Conservation (phyloP, 2,329 filamentous ascomycete species). For the Colletotrichum plurivorum region DNA sequence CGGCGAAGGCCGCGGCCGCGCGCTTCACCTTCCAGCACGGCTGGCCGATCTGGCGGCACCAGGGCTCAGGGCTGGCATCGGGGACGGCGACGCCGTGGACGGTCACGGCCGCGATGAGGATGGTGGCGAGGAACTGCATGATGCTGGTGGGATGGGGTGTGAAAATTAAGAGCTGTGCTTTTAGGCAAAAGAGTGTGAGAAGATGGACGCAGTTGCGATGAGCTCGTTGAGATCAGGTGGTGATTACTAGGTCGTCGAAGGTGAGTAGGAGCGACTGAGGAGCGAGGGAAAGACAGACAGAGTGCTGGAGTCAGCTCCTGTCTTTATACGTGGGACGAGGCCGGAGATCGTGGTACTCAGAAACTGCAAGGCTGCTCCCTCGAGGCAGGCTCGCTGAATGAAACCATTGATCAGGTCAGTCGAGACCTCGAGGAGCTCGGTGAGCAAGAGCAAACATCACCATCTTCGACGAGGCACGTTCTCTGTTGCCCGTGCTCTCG, state of each 20-base stretch:
- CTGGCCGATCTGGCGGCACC: conserved; percentile 42
- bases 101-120: conserved; percentile 44
- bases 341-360: background rate
- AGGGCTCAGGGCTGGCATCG: conserved; percentile 45
- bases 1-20: conserved; percentile 52
- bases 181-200: background rate
- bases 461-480: too few relatives aligned
- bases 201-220: background rate
- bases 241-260: conserved; percentile 5
- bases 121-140: conserved; percentile 49
- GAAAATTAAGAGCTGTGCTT: background rate
- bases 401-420: background rate
- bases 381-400: background rate
- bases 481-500: background rate
- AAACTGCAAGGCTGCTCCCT: too few relatives aligned
- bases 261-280: conserved; percentile 21
- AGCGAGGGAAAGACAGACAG: background rate
- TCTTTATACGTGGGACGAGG: conserved; percentile 5
- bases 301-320: background rate
- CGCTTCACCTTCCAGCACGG: conserved; percentile 51
- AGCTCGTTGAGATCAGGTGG: conserved; percentile 3
- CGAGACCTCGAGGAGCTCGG: too few relatives aligned
- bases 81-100: conserved; percentile 47
- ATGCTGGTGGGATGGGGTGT: background rate
- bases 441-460: too few relatives aligned